Percentiles rank a stretch among this genome's conserved stretches.
phyloP scores from a whole-genome alignment of 1,139 yeast genomes.

The Kluyveromyces sp. region DNA sequence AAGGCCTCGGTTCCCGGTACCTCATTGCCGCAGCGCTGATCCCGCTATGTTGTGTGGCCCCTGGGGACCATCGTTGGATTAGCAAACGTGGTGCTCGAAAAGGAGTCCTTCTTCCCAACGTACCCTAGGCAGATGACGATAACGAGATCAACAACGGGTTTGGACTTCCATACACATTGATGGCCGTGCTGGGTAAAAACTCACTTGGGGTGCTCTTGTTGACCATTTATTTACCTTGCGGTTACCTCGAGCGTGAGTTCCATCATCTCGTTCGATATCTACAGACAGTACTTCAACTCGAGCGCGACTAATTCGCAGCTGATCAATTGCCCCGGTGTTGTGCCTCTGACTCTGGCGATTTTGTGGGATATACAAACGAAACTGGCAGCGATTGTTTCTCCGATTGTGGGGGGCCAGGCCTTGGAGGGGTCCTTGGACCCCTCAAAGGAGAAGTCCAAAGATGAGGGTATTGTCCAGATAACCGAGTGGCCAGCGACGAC shows the following conservation, averaged over 20 bases:
- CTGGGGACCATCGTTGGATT: slow-evolving; percentile 38
- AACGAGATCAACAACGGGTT: slow-evolving; percentile 45
- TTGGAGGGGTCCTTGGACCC: background rate
- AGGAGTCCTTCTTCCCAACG: slow-evolving; percentile 44
- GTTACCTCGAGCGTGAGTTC: slow-evolving; percentile 50
- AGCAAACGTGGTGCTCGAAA: slow-evolving; percentile 42
- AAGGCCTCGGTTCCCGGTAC: slow-evolving; percentile 33
- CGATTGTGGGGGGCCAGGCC: no score
- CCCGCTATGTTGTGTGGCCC: slow-evolving; percentile 32
- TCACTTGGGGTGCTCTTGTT: slow-evolving; percentile 48
- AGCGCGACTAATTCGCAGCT: slow-evolving; percentile 41
- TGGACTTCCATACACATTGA: slow-evolving; percentile 48
- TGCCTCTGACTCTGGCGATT: slow-evolving; percentile 29
- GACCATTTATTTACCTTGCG: slow-evolving; percentile 48
- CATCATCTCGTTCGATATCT: slow-evolving; percentile 46
- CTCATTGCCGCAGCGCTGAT: slow-evolving; percentile 33
- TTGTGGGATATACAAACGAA: slow-evolving; percentile 32
- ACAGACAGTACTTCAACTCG: slow-evolving; percentile 45
- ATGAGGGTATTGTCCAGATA: background rate
- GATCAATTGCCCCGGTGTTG: slow-evolving; percentile 33
- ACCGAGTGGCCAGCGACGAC: no score
- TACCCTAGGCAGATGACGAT: slow-evolving; percentile 40
- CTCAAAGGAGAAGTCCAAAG: no score
- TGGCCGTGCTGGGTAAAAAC: slow-evolving; percentile 44
- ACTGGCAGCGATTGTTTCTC: no score